These are phyloP conservation scores for Starmerella bacillaris DNA, from an alignment of 805 yeast species.

Conservation along the genomic window DNA sequence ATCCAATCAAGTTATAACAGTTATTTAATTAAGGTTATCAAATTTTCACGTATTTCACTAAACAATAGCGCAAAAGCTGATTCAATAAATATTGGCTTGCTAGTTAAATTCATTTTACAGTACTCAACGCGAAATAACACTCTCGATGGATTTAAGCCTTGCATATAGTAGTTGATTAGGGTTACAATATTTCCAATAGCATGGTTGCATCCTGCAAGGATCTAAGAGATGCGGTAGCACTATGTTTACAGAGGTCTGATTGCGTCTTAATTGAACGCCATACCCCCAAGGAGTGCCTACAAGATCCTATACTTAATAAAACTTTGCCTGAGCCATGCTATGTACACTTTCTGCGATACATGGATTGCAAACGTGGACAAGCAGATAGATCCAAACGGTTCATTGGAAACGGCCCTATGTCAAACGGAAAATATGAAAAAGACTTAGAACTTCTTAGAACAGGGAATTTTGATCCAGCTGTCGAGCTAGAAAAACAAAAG, in stretches of 20 bases:
- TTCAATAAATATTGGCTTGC: too few relatives aligned
- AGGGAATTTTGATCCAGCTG: conserved; percentile 69
- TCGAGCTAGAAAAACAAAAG: conserved; percentile 46
- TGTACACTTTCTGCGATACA: conserved; percentile 65
- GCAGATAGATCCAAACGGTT: conserved; percentile 79
- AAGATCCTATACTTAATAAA: conserved; percentile 54
- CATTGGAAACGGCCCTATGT: conserved; percentile 81
- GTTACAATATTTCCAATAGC: neutral
- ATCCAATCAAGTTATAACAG: too few relatives aligned
- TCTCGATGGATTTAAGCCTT: too few relatives aligned
- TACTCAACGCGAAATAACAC: too few relatives aligned
- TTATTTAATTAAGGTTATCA: too few relatives aligned
- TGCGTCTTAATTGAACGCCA: conserved; percentile 82
- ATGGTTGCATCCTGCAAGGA: conserved; percentile 60
- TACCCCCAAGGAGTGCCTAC: conserved; percentile 75
- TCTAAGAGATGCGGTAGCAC: conserved; percentile 85
- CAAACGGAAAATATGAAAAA: conserved; percentile 84
- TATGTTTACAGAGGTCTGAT: conserved; percentile 88
- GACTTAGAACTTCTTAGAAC: conserved; percentile 58
- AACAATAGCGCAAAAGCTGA: too few relatives aligned
- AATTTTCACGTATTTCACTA: too few relatives aligned
- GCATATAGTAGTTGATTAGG: neutral
- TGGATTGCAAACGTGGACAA: conserved; percentile 81
- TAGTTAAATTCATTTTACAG: too few relatives aligned
- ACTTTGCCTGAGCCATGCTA: conserved; percentile 77